Evolutionary conservation across 169 alveolate genomes (phyloP), one percentile per base, ranked within the genome.

Genomic region (Plasmodium knowlesi): DNA sequence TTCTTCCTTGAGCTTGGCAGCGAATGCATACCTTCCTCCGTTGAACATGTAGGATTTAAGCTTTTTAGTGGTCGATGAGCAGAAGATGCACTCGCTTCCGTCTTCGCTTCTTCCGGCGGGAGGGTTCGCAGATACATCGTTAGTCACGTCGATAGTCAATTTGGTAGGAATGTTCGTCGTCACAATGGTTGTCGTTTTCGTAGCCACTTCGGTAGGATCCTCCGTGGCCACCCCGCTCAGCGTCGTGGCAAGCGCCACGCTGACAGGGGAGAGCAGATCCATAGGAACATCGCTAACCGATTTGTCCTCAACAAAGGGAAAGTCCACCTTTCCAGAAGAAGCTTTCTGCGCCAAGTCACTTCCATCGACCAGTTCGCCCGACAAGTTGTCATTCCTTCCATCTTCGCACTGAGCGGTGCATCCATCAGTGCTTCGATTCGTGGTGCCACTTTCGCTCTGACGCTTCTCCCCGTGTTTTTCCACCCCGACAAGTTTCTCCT

Each of bases 21-120:
- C 97, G 72, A 96, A 96, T 8, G 97, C 97, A 78, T 96, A 96
- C 19, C 97, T 53, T 6, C 97, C 97, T 28, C 97, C 97, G 54
- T 93, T 95, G 46, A 96, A 96, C 82, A 84, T 95, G 84, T 93
- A 82, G 22, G 83, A 79, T 46, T 95, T 93, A 14, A 82, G 54
- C 39, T 81, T 92, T 43, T 84, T 83, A 34, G 82, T 83, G 16
- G 73, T 28, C 3, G 84, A 28, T 16, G 93, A 84, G 53, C 92
- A 92, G 71, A 92, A 83, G 43, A 92, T 83, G 22, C 93, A 83
- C 22, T 54, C 85, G 32, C 53, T 50, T 6, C 79, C 74, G 19
- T 57, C 71, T 41, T 41, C 57, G 34, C 32, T 79, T 6, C 72
- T 2, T 6, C 54, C 25, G 1, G 41, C 22, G 2, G 30, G 9